Conservation (phyloP, 2,329 filamentous ascomycete species). For the Ophiosphaerella korrae region DNA sequence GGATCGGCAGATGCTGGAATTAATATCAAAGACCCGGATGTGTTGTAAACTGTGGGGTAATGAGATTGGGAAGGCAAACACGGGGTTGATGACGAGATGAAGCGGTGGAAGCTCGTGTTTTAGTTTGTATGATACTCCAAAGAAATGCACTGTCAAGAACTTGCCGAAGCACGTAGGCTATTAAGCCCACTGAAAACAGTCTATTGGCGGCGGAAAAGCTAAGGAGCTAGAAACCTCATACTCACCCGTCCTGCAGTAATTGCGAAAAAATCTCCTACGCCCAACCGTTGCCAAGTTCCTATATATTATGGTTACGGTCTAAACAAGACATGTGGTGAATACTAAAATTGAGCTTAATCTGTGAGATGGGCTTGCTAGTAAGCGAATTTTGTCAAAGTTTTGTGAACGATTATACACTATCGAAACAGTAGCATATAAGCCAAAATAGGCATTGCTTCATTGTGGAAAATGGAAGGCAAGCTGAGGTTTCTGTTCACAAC, state of each 20-base stretch:
- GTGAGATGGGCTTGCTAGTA: not conserved
- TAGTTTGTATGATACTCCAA: no score
- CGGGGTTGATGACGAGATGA: not conserved
- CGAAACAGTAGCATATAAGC: no score
- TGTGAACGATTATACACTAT: no score
- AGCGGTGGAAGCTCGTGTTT: not conserved
- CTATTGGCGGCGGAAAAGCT: no score
- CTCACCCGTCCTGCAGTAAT: not conserved
- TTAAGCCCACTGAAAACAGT: no score
- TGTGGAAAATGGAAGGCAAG: no score
- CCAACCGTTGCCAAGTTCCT: conserved; percentile 9
- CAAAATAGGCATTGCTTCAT: no score
- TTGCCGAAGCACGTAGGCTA: no score
- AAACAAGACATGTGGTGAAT: conserved; percentile 6
- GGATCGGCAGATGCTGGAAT: conserved; percentile 28
- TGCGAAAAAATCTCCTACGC: conserved; percentile 1
- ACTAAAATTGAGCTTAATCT: conserved; percentile 15
- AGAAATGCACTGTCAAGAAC: no score
- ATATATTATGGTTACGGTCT: conserved; percentile 5
- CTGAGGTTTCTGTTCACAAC: no score
- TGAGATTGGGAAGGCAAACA: conserved; percentile 4
- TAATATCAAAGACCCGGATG: conserved; percentile 18
- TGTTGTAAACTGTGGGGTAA: conserved; percentile 23
- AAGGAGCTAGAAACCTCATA: not conserved
- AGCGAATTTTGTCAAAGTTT: not conserved